Evolutionary conservation across 106 monocot genomes (phyloP), one percentile per base, ranked within the genome.

Genomic region (Vanilla planifolia): DNA sequence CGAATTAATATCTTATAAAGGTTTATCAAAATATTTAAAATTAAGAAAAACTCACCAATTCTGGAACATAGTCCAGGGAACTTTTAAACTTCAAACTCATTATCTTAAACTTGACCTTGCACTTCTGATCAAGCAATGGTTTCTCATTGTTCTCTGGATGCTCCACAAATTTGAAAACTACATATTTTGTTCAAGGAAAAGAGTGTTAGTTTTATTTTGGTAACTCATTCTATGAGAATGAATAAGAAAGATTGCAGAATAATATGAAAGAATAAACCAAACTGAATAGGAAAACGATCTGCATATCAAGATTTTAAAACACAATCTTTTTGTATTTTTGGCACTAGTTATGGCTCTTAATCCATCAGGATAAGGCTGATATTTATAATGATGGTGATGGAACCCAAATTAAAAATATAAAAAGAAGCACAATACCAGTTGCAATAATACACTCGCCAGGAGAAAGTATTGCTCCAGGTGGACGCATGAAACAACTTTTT

Each of bases 401-500:
- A n/a, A n/a, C n/a, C n/a, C n/a, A n/a, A n/a, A n/a, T n/a, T n/a
- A n/a, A n/a, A n/a, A n/a, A 15, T 14, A 1, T 26, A 33, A 25
- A 46, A 45, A 0, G 45, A 25, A 33, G 13, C 33, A 33, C 9
- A 50, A 21, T 89, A 93, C 93, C 93, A 53, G 93, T 89, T 50
- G 89, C 82, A 63, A 89, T 85, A 39, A 93, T 65, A 62, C 79
- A 85, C 65, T 93, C 89, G 21, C 89, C 89, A 33, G 93, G 93
- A 59, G 85, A 43, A 74, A 93, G 81, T 55, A 93, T 70, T 26
- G 82, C 77, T 28, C 93, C 93, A 73, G 93, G 93, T 36, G 93
- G 93, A 5, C 93, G 85, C 93, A 93, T 93, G 51, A 93, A 93
- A 52, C 93, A 93, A 66, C 93, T 89, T 56, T 89, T 93, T 9